Percentiles rank a stretch among this genome's conserved stretches.
Conservation (phyloP, 1,139 yeast genomes). For the Candida sojae region DNA sequence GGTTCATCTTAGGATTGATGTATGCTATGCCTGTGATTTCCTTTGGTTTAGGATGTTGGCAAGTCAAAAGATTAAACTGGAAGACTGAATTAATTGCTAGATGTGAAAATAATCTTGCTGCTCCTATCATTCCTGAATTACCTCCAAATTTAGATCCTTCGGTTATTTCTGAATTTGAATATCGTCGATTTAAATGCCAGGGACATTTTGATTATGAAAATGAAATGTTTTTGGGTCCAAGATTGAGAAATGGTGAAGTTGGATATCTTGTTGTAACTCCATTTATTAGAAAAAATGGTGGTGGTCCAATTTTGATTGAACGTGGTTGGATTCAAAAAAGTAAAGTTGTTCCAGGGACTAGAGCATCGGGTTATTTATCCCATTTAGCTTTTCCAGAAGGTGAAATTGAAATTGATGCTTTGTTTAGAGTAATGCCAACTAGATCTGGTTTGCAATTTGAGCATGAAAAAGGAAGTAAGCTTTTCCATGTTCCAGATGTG, state of each 20-base stretch:
- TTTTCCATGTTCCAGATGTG: conserved; percentile 74
- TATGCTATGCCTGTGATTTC: conserved; percentile 87
- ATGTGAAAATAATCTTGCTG: conserved; percentile 78
- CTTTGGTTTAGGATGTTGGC: conserved; percentile 93
- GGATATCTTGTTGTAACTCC: conserved; percentile 88
- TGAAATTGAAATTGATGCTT: conserved; percentile 69
- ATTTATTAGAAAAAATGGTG: conserved; percentile 72
- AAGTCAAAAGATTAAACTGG: conserved; percentile 82
- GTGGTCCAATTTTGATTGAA: conserved; percentile 70
- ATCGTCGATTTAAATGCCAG: conserved; percentile 67
- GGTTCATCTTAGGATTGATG: conserved; percentile 57
- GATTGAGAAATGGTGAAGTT: conserved; percentile 69
- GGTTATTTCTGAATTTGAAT: conserved; percentile 71
- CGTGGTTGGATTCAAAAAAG: conserved; percentile 92
- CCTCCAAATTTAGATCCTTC: conserved; percentile 62
- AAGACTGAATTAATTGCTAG: conserved; percentile 80
- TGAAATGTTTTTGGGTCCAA: conserved; percentile 92
- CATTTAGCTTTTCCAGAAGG: conserved; percentile 76
- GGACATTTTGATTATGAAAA: conserved; percentile 84
- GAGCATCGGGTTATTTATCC: conserved; percentile 50
- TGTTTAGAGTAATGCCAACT: conserved; percentile 70
- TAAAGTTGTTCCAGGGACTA: conserved; percentile 61
- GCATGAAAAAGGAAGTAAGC: conserved; percentile 63
- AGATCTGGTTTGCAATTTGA: conserved; percentile 76
- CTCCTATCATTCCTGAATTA: conserved; percentile 64